Evolutionary conservation across 2,329 filamentous ascomycete genomes (phyloP), one percentile per base, ranked within the genome.

Genomic region (Colletotrichum cuscutae): DNA sequence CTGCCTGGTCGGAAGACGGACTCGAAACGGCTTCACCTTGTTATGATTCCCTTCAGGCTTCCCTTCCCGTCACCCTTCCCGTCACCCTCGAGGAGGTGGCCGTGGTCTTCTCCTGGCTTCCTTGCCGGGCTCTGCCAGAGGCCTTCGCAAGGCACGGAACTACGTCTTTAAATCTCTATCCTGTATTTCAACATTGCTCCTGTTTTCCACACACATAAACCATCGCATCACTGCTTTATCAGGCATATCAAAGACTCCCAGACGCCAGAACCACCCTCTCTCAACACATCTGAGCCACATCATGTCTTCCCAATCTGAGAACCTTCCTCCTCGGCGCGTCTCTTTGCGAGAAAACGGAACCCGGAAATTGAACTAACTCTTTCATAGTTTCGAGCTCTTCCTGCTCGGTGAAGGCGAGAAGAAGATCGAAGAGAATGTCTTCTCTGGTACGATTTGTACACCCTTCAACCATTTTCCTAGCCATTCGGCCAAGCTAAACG

Each of bases 341-440:
- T 37, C 49, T 63, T 24, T 60, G 1, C 32, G 26, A 30, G 22
- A 8, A 46, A 64, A 30, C 9, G n/a, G n/a, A 35, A 22, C 7
- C 15, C 12, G n/a, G 8, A 13, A 60, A 15, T 9, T 56, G 32
- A 46, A 15, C 30, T 69, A 57, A 65, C 3, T 9, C 9, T 3
- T 22, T 8, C 3, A 19, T 71, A 98, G 97, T 80, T 97, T 97
- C 86, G 97, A 98, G 87, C 90, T 97, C 61, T 98, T 98, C 86
- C 86, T 98, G 75, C 93, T 98, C 73, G 90, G 84, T 53, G 93
- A 95, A 61, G 95, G 93, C 74, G 95, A 99, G 89, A 97, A 96
- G 87, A 98, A 98, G 85, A 94, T 98, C 71, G 93, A 95, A 73
- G 92, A 95, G 84, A 93, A 94, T 80, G 89, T 94, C 7, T 97